Evolutionary conservation across 164 flowering plant genomes (phyloP).

Genomic region (Macadamia integrifolia): DNA sequence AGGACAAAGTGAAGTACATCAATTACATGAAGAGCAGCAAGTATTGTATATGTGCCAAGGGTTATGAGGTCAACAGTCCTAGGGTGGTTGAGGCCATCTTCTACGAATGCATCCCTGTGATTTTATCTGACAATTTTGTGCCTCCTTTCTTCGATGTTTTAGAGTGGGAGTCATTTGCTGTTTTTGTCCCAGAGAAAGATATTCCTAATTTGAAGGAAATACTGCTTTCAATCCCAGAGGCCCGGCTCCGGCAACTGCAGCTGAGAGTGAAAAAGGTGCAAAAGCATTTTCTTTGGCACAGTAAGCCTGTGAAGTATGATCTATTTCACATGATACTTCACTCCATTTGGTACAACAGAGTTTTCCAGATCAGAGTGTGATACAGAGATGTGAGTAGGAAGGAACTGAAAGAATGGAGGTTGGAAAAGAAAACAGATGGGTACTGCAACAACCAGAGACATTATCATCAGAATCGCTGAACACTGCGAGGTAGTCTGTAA

Average conservation of each 20-base stretch:
- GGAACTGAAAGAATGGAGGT: neutral
- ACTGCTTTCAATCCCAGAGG: conserved; percentile 46
- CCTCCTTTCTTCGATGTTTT: conserved; percentile 67
- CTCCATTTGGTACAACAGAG: conserved; percentile 56
- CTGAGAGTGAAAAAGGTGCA: conserved; percentile 55
- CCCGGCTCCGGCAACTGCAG: conserved; percentile 40
- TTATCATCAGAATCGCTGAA: no score
- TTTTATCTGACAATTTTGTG: conserved; percentile 71
- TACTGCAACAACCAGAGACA: no score
- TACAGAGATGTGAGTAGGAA: neutral
- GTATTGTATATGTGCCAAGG: conserved; percentile 68
- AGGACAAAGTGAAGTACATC: conserved; percentile 36
- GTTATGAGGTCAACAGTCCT: conserved; percentile 74
- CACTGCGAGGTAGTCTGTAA: no score
- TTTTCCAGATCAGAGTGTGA: conserved; percentile 12
- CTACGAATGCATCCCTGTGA: conserved; percentile 73
- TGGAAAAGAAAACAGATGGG: no score
- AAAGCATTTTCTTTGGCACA: conserved; percentile 62
- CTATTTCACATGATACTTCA: conserved; percentile 65
- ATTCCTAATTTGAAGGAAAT: conserved; percentile 60
- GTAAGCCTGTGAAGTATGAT: conserved; percentile 48
- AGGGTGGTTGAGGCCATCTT: conserved; percentile 71
- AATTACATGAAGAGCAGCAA: conserved; percentile 68
- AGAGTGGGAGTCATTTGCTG: conserved; percentile 77
- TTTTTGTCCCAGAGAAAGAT: conserved; percentile 61